Base-by-base conservation (phyloP, 352 stramenopile species). In the Globisporangium acanthophoron region DNA sequence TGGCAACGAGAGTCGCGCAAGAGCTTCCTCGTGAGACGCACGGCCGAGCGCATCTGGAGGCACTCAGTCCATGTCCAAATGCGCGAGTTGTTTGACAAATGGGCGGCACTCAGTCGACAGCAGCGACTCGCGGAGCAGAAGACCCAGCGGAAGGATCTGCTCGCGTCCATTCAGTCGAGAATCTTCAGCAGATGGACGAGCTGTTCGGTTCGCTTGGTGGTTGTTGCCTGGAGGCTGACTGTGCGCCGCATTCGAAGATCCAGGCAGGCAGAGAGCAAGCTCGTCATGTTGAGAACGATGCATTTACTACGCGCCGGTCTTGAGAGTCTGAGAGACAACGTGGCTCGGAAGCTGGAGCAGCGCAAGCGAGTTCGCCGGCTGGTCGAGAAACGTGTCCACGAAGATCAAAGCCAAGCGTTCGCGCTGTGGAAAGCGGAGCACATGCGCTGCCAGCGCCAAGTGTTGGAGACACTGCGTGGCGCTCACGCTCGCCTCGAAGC, bases 131-230 rank as follows among this genome's bases (percentile, higher is more conserved):
- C 29, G 12, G 70, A 69, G 27, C 56, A 58, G 39, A 51, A 55
- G 16, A 54, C 39, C 24, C 72, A 62, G 13, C 65, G 57, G 24
- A 73, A 71, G 20, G 53, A 57, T 8, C 20, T 59, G 5, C 43
- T 89, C 6, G 56, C 56, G 21, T 58, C 61, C 3, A 65, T 89
- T 21, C 73, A 71, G 49, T 54, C 53, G 0, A 67, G 70, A 40
- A 54, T 87, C 11, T 85, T 72, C 57, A 61, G 56, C 46, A 79
- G 66, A 41, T 67, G 64, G 56, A 73, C 69, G 3, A 39, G 70
- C 1, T 76, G 61, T 15, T 66, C 45, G 0, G 56, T 59, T 35
- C 64, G 59, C 3, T 63, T 60, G 12, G 64, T 64, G 21, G 71
- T 83, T 52, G 35, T 27, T 5, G 51, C 66, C 3, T 83, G 74